Evolutionary conservation across 495 filamentous ascomycete genomes (phyloP).

Genomic region (Tuber calosporum): DNA sequence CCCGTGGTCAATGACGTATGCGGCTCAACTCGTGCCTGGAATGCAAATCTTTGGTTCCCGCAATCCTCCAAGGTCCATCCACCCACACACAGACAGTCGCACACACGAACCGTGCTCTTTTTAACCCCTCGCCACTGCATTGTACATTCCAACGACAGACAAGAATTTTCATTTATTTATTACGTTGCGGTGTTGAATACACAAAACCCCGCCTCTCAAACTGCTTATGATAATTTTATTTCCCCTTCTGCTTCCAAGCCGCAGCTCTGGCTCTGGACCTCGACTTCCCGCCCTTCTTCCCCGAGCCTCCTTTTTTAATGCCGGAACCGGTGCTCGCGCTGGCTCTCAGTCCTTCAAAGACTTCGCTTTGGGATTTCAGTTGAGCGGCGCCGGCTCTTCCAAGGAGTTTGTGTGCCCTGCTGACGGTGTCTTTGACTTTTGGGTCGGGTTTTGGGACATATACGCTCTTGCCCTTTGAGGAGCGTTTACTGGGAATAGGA

Average conservation of each 20-base stretch:
- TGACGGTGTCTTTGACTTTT: constrained; percentile 63
- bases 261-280: constrained; percentile 55
- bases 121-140: neutral
- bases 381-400: constrained; percentile 69
- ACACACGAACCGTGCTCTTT: neutral
- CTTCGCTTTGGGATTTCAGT: constrained; percentile 48
- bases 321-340: constrained; percentile 57
- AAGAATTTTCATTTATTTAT: constrained; percentile 10
- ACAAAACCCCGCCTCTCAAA: constrained; percentile 9
- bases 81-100: neutral
- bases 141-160: neutral
- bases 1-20: neutral
- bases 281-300: constrained; percentile 52
- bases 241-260: constrained; percentile 58
- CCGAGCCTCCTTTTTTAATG: constrained; percentile 55
- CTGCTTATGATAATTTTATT: constrained; percentile 24
- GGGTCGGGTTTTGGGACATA: constrained; percentile 60
- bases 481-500: constrained; percentile 9
- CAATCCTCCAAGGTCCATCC: neutral
- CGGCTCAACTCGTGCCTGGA: neutral
- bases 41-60: neutral
- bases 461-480: constrained; percentile 40
- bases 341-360: constrained; percentile 88
- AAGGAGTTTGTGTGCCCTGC: constrained; percentile 74
- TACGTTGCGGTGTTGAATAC: neutral